Evolutionary conservation across 192 early-diverging fungal species (phyloP).

Genomic region (Podila clonocystis): DNA sequence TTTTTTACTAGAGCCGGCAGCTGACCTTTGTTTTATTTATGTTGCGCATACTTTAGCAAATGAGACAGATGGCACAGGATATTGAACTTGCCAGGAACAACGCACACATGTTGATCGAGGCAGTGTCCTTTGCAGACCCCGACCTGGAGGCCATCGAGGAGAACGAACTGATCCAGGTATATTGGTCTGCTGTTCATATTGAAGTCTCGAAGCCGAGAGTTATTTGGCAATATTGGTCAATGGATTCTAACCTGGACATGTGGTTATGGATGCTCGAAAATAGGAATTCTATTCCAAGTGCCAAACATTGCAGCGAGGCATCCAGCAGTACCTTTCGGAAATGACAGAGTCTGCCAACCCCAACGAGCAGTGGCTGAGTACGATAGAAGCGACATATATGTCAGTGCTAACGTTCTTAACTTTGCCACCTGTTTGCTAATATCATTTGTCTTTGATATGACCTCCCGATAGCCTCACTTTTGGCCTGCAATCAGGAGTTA

Average conservation of each 20-base stretch:
- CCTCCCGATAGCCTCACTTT: constrained; percentile 51
- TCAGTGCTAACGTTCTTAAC: too few species aligned
- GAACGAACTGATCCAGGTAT: constrained; percentile 63
- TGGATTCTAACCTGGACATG: not conserved
- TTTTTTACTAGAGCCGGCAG: not conserved
- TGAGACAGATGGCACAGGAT: constrained; percentile 55
- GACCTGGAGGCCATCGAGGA: constrained; percentile 62
- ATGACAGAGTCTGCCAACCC: constrained; percentile 46
- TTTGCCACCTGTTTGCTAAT: too few species aligned
- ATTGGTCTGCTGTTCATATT: not conserved
- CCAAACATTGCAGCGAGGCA: constrained; percentile 48
- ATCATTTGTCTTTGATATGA: constrained; percentile 5
- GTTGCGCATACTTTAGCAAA: constrained; percentile 20
- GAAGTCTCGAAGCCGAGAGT: too few species aligned
- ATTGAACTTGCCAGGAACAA: constrained; percentile 63
- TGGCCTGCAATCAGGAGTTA: constrained; percentile 61
- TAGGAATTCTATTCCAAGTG: constrained; percentile 68
- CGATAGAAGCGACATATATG: constrained; percentile 1
- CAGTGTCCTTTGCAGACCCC: constrained; percentile 63
- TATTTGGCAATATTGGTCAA: too few species aligned
- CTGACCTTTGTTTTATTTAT: not conserved
- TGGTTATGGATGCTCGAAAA: not conserved
- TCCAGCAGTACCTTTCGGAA: constrained; percentile 55
- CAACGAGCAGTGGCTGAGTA: constrained; percentile 60
- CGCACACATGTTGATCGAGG: constrained; percentile 60